Percentiles rank a stretch among this genome's conserved stretches.
Conservation (phyloP, 2,329 filamentous ascomycete genomes). For the Aspergillus sp. region DNA sequence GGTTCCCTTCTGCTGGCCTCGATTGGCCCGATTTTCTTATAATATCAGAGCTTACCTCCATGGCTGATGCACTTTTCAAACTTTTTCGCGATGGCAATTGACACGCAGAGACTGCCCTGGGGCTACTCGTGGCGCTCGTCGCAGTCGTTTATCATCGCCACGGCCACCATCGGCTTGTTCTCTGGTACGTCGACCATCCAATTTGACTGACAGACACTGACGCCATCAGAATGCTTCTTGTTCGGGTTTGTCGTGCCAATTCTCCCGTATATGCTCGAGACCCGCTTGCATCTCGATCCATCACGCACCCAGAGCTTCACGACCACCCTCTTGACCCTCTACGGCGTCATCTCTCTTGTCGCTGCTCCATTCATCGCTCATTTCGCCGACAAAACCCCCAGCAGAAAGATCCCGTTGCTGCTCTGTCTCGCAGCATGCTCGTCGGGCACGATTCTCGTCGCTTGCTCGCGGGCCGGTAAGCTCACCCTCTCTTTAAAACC, state of each 20-base stretch:
- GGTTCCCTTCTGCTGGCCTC: no score
- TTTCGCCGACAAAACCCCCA: constrained; percentile 28
- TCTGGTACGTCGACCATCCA: constrained; percentile 5
- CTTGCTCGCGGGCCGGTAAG: constrained; percentile 21
- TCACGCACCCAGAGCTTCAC: constrained; percentile 26
- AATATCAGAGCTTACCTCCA: no score
- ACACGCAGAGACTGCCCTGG: background rate
- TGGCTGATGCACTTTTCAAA: background rate
- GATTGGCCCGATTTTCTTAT: no score
- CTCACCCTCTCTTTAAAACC: background rate
- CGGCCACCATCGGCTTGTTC: constrained; percentile 15
- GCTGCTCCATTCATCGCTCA: constrained; percentile 27
- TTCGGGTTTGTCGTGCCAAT: constrained; percentile 36
- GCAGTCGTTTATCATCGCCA: constrained; percentile 12
- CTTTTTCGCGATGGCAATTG: no score
- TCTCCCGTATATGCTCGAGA: constrained; percentile 32
- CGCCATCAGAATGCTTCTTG: constrained; percentile 29
- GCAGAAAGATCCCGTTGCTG: constrained; percentile 25
- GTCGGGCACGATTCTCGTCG: constrained; percentile 27
- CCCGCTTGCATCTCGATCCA: constrained; percentile 24
- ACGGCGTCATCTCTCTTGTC: constrained; percentile 26
- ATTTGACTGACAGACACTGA: background rate
- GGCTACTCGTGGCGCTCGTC: constrained; percentile 21
- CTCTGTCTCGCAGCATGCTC: constrained; percentile 25
- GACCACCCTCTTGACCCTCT: constrained; percentile 24